These are phyloP conservation scores for Backusella macrospora DNA, from an alignment of 192 early-diverging fungal species.

Conservation along the genomic window DNA sequence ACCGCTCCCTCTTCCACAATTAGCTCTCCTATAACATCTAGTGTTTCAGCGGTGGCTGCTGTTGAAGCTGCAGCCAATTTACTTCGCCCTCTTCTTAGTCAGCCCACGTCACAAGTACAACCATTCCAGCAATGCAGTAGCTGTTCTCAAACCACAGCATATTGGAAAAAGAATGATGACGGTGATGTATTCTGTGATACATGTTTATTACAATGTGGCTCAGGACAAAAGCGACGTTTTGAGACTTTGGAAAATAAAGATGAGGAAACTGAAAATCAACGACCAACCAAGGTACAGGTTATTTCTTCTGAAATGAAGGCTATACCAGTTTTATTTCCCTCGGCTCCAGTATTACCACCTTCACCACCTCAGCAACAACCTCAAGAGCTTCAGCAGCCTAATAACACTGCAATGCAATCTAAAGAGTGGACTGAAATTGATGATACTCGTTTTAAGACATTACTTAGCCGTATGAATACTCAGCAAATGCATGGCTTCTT, in stretches of 20 bases:
- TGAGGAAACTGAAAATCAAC: neutral
- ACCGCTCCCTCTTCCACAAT: slow-evolving; percentile 9
- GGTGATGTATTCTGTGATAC: slow-evolving; percentile 79
- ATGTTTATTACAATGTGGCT: slow-evolving; percentile 53
- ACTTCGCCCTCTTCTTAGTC: slow-evolving; percentile 19
- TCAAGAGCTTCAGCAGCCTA: neutral
- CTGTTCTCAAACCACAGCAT: slow-evolving; percentile 68
- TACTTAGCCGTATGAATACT: slow-evolving; percentile 48
- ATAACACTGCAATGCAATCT: slow-evolving; percentile 8
- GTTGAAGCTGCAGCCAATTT: slow-evolving; percentile 17
- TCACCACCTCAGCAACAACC: neutral
- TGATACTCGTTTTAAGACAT: slow-evolving; percentile 34
- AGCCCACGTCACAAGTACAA: neutral
- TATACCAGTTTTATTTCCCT: slow-evolving; percentile 13
- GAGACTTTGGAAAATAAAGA: neutral
- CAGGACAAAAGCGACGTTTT: slow-evolving; percentile 45
- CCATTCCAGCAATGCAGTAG: slow-evolving; percentile 55
- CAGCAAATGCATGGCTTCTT: slow-evolving; percentile 58
- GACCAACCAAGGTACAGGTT: neutral
- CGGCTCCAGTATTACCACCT: neutral
- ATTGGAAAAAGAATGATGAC: slow-evolving; percentile 77
- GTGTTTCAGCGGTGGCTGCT: neutral
- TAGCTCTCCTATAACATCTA: slow-evolving; percentile 4
- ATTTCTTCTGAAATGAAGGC: neutral
- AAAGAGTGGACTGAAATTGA: slow-evolving; percentile 33